These are phyloP conservation scores for Senna tora DNA, from an alignment of 306 rosid species.

Conservation along the genomic window DNA sequence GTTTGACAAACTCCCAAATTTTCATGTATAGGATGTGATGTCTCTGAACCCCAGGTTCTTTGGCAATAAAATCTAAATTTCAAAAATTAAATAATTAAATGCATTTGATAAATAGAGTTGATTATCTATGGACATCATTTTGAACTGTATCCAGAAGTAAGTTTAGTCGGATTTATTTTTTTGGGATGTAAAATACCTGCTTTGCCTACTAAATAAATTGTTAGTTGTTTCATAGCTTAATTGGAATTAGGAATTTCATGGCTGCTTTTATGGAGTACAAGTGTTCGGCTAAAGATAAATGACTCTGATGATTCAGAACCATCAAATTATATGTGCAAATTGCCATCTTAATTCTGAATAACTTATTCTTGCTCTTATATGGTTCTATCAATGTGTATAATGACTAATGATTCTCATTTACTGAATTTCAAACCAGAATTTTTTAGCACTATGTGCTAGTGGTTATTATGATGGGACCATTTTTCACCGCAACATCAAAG, in stretches of 20 bases:
- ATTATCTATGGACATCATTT: neutral
- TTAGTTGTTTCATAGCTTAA: too few relatives aligned
- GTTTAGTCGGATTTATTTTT: neutral
- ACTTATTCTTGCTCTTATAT: neutral
- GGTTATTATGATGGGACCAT: constrained; percentile 94
- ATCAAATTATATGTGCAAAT: neutral
- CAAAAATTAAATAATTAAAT: neutral
- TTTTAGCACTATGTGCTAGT: constrained; percentile 78
- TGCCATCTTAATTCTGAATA: neutral
- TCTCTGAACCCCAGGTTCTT: neutral
- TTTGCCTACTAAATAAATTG: neutral
- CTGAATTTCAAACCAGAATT: constrained; percentile 60
- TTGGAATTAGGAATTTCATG: neutral
- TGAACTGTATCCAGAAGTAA: neutral
- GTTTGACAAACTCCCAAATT: neutral
- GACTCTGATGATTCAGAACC: neutral
- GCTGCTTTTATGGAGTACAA: constrained; percentile 8
- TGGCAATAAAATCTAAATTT: neutral
- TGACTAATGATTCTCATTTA: constrained; percentile 27
- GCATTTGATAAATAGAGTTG: neutral
- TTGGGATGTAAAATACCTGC: too few relatives aligned
- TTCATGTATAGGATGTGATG: neutral
- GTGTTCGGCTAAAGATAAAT: neutral
- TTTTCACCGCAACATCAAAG: constrained; percentile 94
- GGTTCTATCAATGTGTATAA: neutral